A percentile compares a stretch with the other conserved stretches of the same genome.
phyloP scores from a whole-genome alignment of 106 monocot species.

The Triglochin maritima region DNA sequence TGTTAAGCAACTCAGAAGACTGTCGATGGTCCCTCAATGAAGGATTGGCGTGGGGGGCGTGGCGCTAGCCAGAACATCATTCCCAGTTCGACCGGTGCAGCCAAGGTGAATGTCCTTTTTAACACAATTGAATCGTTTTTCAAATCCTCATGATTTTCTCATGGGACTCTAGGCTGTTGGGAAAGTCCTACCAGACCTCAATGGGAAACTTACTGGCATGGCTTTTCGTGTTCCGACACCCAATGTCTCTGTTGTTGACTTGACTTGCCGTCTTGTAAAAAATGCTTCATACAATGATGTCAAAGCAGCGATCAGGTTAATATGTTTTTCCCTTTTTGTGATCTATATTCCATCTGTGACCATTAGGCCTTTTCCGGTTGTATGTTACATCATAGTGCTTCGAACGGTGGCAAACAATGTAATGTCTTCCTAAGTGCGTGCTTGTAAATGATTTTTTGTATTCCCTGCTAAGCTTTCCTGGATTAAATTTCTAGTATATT shows the following conservation, averaged over 20 bases:
- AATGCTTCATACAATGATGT: constrained; percentile 89
- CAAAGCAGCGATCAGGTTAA: constrained; percentile 85
- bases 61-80: constrained; percentile 97
- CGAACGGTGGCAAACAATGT: too few relatives aligned
- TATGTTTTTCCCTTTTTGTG: not conserved
- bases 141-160: not conserved
- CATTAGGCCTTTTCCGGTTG: too few relatives aligned
- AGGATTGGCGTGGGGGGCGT: constrained; percentile 97
- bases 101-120: constrained; percentile 44
- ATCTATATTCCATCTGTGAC: too few relatives aligned
- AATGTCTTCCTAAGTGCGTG: too few relatives aligned
- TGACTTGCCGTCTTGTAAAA: constrained; percentile 91
- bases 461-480: too few relatives aligned
- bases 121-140: not conserved
- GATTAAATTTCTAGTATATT: too few relatives aligned
- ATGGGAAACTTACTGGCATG: constrained; percentile 98
- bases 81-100: constrained; percentile 96
- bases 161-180: constrained; percentile 63
- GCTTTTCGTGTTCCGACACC: constrained; percentile 94
- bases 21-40: constrained; percentile 96
- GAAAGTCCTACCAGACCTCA: constrained; percentile 87
- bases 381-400: too few relatives aligned
- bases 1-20: constrained; percentile 92
- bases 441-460: too few relatives aligned
- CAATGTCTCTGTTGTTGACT: constrained; percentile 94